Percentiles rank a stretch among this genome's conserved stretches.
These are phyloP conservation scores for Domatiomyces catenatus DNA, from an alignment of 2,329 filamentous ascomycete genomes.

Conservation along the genomic window DNA sequence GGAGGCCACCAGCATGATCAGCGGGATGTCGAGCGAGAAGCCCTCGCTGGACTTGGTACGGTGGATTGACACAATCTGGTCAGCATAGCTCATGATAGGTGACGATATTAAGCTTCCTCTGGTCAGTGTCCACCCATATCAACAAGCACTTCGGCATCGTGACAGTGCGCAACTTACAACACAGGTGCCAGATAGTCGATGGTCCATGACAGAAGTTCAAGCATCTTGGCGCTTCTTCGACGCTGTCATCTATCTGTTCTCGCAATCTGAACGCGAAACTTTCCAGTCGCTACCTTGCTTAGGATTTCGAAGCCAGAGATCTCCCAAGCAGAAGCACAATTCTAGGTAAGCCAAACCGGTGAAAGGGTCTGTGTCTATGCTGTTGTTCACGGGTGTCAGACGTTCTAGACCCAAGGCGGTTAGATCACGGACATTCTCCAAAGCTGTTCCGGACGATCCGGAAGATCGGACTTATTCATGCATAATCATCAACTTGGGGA, in stretches of 20 bases:
- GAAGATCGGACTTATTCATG: too few species aligned
- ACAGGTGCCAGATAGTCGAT: constrained; percentile 34
- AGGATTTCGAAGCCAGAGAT: neutral
- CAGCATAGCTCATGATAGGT: constrained; percentile 49
- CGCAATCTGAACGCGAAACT: neutral
- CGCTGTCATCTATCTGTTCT: neutral
- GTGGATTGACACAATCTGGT: constrained; percentile 52
- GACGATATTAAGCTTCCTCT: constrained; percentile 42
- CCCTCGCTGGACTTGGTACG: constrained; percentile 43
- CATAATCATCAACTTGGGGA: too few species aligned
- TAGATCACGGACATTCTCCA: too few species aligned
- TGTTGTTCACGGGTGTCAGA: too few species aligned
- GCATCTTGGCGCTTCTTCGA: neutral
- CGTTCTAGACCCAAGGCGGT: too few species aligned
- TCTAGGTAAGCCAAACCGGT: too few species aligned
- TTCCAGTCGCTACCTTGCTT: neutral
- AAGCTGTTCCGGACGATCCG: too few species aligned
- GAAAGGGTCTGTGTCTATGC: too few species aligned
- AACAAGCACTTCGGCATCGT: constrained; percentile 8
- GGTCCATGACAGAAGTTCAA: neutral
- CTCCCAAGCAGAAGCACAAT: neutral
- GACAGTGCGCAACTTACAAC: constrained; percentile 26
- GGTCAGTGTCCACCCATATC: neutral
- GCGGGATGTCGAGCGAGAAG: constrained; percentile 50
- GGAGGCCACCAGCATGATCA: constrained; percentile 52